A percentile compares a stretch with the other conserved stretches of the same genome.
These are phyloP conservation scores for Penicillium coffeae DNA, from an alignment of 495 filamentous ascomycete species.

Conservation along the genomic window DNA sequence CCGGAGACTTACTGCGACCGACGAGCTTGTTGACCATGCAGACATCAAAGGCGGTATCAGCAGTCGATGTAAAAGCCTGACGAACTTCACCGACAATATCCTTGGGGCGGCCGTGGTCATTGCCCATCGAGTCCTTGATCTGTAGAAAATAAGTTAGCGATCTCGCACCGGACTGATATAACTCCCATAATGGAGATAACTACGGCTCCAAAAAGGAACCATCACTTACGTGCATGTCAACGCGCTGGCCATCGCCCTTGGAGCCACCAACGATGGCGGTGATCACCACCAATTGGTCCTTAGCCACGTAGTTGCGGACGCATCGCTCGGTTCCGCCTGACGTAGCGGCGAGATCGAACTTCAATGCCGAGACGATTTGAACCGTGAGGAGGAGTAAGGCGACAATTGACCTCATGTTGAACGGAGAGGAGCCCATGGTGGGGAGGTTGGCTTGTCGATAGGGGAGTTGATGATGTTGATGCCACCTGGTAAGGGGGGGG, in stretches of 20 bases:
- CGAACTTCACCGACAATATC: slow-evolving; percentile 89
- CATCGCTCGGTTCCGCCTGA: slow-evolving; percentile 70
- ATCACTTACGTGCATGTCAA: slow-evolving; percentile 88
- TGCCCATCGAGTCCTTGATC: slow-evolving; percentile 93
- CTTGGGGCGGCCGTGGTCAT: slow-evolving; percentile 87
- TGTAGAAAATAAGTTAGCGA: slow-evolving; percentile 44
- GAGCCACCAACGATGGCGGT: slow-evolving; percentile 81
- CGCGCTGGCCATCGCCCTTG: slow-evolving; percentile 86
- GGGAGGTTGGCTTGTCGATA: slow-evolving; percentile 24
- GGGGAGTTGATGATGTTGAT: slow-evolving; percentile 30
- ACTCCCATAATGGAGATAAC: background rate
- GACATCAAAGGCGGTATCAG: slow-evolving; percentile 92
- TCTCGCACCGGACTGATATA: no score
- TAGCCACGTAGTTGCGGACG: slow-evolving; percentile 92
- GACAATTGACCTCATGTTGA: slow-evolving; percentile 36
- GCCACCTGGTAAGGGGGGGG: slow-evolving; percentile 30
- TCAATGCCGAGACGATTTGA: slow-evolving; percentile 69
- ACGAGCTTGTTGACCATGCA: slow-evolving; percentile 87
- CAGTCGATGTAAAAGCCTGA: slow-evolving; percentile 92
- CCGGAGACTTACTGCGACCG: slow-evolving; percentile 53
- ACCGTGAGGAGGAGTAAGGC: slow-evolving; percentile 42
- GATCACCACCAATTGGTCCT: slow-evolving; percentile 96
- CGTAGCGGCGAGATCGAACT: slow-evolving; percentile 84
- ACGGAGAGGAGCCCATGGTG: slow-evolving; percentile 32
- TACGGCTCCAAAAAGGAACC: background rate